Conservation (phyloP, 2,329 filamentous ascomycete genomes). For the Aspergillus sp. region DNA sequence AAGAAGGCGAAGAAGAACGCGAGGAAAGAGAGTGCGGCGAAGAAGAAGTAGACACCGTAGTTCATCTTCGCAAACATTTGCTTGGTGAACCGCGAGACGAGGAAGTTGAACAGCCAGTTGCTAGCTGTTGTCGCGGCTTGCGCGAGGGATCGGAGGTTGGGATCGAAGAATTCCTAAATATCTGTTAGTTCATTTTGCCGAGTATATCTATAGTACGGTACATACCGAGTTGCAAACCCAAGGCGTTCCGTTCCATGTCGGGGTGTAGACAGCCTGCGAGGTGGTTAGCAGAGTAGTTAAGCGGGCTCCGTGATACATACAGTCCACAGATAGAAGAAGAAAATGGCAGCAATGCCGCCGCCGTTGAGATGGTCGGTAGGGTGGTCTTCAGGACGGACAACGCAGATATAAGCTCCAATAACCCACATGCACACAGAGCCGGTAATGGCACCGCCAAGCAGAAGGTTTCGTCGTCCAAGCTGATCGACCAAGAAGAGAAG, state of each 20-base stretch:
- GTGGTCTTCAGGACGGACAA: conserved; percentile 29
- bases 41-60: conserved; percentile 68
- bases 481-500: conserved; percentile 68
- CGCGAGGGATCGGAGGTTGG: conserved; percentile 67
- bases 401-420: conserved; percentile 38
- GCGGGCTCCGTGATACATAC: too few species aligned
- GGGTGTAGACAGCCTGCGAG: conserved; percentile 63
- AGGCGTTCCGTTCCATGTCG: conserved; percentile 71
- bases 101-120: conserved; percentile 41
- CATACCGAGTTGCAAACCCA: conserved; percentile 67
- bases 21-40: conserved; percentile 61
- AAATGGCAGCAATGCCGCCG: conserved; percentile 47
- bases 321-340: conserved; percentile 75
- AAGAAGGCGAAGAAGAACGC: conserved; percentile 60
- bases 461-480: conserved; percentile 61
- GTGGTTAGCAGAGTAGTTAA: too few species aligned
- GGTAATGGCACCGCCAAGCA: conserved; percentile 64
- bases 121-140: conserved; percentile 63
- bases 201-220: too few species aligned
- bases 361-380: conserved; percentile 24
- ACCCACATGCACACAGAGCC: conserved; percentile 51
- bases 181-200: conserved; percentile 3
- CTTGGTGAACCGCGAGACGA: conserved; percentile 40
- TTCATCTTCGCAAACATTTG: conserved; percentile 46
- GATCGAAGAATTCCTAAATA: conserved; percentile 66